A percentile compares a stretch with the other conserved stretches of the same genome.
Evolutionary conservation across 2,329 filamentous ascomycete species (phyloP).

Genomic region (Zymoseptoria brevis): DNA sequence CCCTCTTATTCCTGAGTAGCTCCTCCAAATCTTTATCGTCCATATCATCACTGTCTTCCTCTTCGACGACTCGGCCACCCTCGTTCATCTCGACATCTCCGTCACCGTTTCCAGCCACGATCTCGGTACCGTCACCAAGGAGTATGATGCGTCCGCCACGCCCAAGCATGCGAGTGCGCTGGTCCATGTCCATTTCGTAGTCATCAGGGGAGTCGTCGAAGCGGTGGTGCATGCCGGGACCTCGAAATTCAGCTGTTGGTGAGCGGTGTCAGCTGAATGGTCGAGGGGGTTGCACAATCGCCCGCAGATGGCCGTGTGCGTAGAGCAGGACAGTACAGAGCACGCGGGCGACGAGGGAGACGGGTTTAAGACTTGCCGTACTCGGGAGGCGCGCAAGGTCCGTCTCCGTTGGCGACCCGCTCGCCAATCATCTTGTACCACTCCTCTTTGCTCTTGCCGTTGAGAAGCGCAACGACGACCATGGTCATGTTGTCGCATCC

Average conservation of each 20-base stretch:
- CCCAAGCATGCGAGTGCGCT: slow-evolving; percentile 58
- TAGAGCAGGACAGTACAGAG: slow-evolving; percentile 2
- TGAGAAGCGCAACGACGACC: slow-evolving; percentile 78
- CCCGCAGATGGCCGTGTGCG: background rate
- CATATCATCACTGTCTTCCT: slow-evolving; percentile 36
- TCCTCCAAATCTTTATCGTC: slow-evolving; percentile 63
- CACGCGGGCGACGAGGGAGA: slow-evolving; percentile 7
- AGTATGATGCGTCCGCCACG: slow-evolving; percentile 80
- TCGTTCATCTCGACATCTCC: slow-evolving; percentile 87
- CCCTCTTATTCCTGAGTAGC: slow-evolving; percentile 56
- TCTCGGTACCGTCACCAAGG: slow-evolving; percentile 88
- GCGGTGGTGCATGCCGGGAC: slow-evolving; percentile 43
- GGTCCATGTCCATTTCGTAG: slow-evolving; percentile 67
- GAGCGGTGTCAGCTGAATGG: slow-evolving; percentile 18
- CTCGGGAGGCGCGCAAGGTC: slow-evolving; percentile 96
- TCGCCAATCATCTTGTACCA: slow-evolving; percentile 96
- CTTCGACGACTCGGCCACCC: slow-evolving; percentile 44
- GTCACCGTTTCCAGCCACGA: slow-evolving; percentile 64
- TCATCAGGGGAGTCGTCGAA: slow-evolving; percentile 47
- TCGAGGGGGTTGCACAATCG: background rate
- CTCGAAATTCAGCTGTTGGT: slow-evolving; percentile 42
- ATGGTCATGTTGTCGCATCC: slow-evolving; percentile 99
- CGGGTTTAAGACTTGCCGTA: slow-evolving; percentile 72
- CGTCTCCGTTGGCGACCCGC: slow-evolving; percentile 91
- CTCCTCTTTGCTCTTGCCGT: slow-evolving; percentile 88